These are phyloP conservation scores for Phlegmacium glaucopus DNA, from an alignment of 768 basidiomycete species.

Conservation along the genomic window DNA sequence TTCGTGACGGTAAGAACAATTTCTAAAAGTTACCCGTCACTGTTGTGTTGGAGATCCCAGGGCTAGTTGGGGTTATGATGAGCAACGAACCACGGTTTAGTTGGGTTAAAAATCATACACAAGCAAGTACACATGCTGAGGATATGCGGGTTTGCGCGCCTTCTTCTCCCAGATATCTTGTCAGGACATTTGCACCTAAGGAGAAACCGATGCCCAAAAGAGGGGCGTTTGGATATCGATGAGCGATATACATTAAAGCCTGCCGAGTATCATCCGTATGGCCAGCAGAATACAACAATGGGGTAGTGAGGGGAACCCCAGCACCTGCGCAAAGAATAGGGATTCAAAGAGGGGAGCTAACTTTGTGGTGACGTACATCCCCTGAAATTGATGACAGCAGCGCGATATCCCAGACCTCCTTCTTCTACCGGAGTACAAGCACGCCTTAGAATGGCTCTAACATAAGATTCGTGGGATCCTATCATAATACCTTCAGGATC, in stretches of 20 bases:
- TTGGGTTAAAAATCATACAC: constrained; percentile 46
- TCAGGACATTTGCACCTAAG: constrained; percentile 88
- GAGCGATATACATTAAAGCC: constrained; percentile 72
- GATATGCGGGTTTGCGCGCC: constrained; percentile 56
- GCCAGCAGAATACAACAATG: constrained; percentile 83
- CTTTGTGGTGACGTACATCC: constrained; percentile 60
- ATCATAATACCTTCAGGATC: constrained; percentile 7
- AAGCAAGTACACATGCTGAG: constrained; percentile 68
- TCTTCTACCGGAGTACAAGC: constrained; percentile 65
- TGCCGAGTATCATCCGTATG: constrained; percentile 88
- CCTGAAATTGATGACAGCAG: constrained; percentile 87
- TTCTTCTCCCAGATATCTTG: constrained; percentile 87
- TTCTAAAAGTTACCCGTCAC: constrained; percentile 31
- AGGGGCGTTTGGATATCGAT: constrained; percentile 73
- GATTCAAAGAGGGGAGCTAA: constrained; percentile 7
- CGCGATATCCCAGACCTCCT: constrained; percentile 91
- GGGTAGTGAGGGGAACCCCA: constrained; percentile 76
- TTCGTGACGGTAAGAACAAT: constrained; percentile 2
- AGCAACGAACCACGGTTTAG: constrained; percentile 4
- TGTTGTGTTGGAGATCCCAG: constrained; percentile 49
- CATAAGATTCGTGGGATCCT: constrained; percentile 91
- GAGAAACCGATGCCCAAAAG: constrained; percentile 90
- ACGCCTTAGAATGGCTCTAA: constrained; percentile 74
- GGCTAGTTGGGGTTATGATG: constrained; percentile 12
- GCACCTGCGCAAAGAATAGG: constrained; percentile 53